Percentiles rank a stretch among this genome's conserved stretches.
phyloP scores from a whole-genome alignment of 2,329 filamentous ascomycete genomes.

The Allantophomopsis cytisporea region DNA sequence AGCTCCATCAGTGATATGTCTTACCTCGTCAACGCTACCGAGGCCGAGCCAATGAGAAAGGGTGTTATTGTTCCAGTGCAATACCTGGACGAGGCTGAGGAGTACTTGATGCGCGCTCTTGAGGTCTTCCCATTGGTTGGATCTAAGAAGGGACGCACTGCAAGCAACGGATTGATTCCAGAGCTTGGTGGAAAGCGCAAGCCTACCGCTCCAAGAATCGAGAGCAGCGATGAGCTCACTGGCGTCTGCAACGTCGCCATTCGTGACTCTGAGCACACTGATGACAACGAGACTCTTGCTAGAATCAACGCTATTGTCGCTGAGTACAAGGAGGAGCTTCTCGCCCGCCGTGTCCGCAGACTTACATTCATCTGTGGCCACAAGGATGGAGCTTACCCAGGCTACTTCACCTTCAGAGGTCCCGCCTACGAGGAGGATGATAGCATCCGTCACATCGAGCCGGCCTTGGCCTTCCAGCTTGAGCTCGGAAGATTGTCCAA shows the following conservation, averaged over 20 bases:
- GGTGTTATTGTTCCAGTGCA: conserved; percentile 89
- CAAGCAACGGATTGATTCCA: conserved; percentile 46
- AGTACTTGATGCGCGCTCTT: conserved; percentile 69
- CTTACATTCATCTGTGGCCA: conserved; percentile 94
- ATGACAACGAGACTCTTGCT: conserved; percentile 67
- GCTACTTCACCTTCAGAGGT: conserved; percentile 97
- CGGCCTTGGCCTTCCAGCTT: conserved; percentile 94
- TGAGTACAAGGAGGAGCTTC: conserved; percentile 71
- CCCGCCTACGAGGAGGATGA: conserved; percentile 81
- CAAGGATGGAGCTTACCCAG: conserved; percentile 86
- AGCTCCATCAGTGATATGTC: conserved; percentile 96
- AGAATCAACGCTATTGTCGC: conserved; percentile 67
- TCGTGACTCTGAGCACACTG: conserved; percentile 70
- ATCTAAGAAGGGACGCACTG: conserved; percentile 40
- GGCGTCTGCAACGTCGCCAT: conserved; percentile 89
- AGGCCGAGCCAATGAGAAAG: conserved; percentile 70
- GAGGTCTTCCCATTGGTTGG: conserved; percentile 59
- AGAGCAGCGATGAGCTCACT: conserved; percentile 64
- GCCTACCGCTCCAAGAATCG: conserved; percentile 35
- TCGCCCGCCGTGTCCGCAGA: conserved; percentile 70
- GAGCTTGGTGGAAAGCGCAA: conserved; percentile 65
- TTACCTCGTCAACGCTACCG: conserved; percentile 61
- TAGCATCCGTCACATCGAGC: conserved; percentile 94
- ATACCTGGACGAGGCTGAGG: conserved; percentile 89
- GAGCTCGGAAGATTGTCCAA: conserved; percentile 88